Evolutionary conservation across 148 eudicot genomes (phyloP).

Genomic region (Camellia japonica): DNA sequence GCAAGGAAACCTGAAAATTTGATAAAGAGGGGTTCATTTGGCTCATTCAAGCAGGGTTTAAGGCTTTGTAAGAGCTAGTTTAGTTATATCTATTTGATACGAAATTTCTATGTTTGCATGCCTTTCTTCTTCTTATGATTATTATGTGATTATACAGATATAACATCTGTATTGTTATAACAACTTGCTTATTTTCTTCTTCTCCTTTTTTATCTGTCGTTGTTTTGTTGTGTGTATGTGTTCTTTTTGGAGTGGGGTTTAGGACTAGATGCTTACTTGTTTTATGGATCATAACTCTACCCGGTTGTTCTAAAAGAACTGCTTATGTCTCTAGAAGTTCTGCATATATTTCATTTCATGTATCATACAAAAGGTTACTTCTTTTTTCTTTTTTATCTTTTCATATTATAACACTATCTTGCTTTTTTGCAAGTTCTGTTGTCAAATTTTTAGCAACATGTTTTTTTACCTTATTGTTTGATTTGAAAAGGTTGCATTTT

Average conservation of each 20-base stretch:
- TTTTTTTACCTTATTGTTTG: background rate
- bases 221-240: no score
- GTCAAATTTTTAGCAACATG: background rate
- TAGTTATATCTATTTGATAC: no score
- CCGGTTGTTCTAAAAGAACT: background rate
- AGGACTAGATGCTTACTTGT: background rate
- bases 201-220: background rate
- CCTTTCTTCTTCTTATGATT: no score
- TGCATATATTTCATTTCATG: background rate
- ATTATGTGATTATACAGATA: no score
- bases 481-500: background rate
- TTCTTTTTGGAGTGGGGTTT: background rate
- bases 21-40: no score
- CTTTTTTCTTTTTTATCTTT: background rate
- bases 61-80: no score
- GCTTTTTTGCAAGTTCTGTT: background rate
- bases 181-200: background rate
- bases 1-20: no score
- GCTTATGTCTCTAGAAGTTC: background rate
- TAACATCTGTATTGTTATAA: no score
- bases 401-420: background rate
- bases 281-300: background rate
- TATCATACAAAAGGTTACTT: background rate
- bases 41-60: no score
- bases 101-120: no score